Conservation (phyloP, 1,284 basidiomycete genomes). For the Takashimella koratensis region DNA sequence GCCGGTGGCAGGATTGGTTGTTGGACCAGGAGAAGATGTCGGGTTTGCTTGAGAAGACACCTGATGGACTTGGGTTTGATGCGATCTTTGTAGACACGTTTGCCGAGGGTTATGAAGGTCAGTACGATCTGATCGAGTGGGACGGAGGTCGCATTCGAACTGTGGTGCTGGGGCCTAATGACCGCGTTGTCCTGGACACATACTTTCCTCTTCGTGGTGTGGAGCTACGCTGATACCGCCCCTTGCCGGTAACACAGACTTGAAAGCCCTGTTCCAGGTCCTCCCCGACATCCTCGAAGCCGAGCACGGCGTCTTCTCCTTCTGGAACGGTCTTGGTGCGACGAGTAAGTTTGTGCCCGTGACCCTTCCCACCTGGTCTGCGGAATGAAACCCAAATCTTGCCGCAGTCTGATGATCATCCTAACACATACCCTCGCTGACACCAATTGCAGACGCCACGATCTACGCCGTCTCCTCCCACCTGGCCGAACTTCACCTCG, state of each 20-base stretch:
- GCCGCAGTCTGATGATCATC: constrained; percentile 1
- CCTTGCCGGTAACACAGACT: no score
- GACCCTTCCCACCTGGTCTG: background rate
- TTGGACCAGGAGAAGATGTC: constrained; percentile 52
- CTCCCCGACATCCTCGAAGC: constrained; percentile 77
- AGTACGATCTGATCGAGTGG: no score
- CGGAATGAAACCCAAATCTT: background rate
- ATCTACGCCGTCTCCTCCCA: constrained; percentile 91
- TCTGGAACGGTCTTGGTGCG: constrained; percentile 95
- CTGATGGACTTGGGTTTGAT: constrained; percentile 63
- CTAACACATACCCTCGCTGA: no score
- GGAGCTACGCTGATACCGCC: no score
- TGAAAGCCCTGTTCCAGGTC: constrained; percentile 77
- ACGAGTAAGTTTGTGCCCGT: constrained; percentile 61
- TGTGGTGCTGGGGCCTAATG: background rate
- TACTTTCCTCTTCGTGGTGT: no score
- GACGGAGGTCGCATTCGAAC: no score
- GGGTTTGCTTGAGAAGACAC: constrained; percentile 35
- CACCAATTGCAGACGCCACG: constrained; percentile 60
- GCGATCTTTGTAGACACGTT: constrained; percentile 94
- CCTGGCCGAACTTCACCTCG: constrained; percentile 79
- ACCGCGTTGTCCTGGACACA: no score
- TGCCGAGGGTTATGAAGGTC: constrained; percentile 77
- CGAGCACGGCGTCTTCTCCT: constrained; percentile 76
- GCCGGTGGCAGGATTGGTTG: constrained; percentile 82